A percentile compares a stretch with the other conserved stretches of the same genome.
Conservation (phyloP, 2,329 filamentous ascomycete species). For the Aspergillus pseudoterreus region DNA sequence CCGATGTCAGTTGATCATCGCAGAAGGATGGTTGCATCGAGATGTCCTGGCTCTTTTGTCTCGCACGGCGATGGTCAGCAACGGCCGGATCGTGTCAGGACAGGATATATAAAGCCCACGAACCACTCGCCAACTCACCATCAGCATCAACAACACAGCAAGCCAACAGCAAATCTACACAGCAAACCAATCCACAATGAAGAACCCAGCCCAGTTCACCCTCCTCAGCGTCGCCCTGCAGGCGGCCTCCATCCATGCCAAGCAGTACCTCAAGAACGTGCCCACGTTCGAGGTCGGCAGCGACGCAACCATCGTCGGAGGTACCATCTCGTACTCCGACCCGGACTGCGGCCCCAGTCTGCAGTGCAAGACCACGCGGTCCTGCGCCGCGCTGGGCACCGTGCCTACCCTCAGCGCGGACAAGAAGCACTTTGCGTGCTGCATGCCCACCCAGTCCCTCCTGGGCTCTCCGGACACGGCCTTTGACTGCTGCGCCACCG, state of each 20-base stretch:
- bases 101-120: background rate
- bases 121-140: background rate
- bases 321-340: slow-evolving; percentile 5
- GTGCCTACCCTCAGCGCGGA: slow-evolving; percentile 7
- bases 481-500: slow-evolving; percentile 11
- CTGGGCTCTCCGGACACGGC: slow-evolving; percentile 9
- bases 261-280: background rate
- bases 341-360: slow-evolving; percentile 4
- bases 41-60: background rate
- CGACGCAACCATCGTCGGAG: slow-evolving; percentile 2
- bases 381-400: background rate
- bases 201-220: background rate
- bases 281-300: slow-evolving; percentile 1
- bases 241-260: slow-evolving; percentile 1
- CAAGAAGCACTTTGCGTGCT: slow-evolving; percentile 10
- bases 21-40: background rate
- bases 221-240: background rate
- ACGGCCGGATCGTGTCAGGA: background rate
- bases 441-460: slow-evolving; percentile 3
- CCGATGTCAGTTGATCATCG: background rate
- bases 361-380: slow-evolving; percentile 3
- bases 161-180: background rate
- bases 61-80: background rate
- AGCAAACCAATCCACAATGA: background rate
- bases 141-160: background rate